These are phyloP conservation scores for Microcyclospora tardicrescens DNA, from an alignment of 2,329 filamentous ascomycete genomes.

Conservation along the genomic window DNA sequence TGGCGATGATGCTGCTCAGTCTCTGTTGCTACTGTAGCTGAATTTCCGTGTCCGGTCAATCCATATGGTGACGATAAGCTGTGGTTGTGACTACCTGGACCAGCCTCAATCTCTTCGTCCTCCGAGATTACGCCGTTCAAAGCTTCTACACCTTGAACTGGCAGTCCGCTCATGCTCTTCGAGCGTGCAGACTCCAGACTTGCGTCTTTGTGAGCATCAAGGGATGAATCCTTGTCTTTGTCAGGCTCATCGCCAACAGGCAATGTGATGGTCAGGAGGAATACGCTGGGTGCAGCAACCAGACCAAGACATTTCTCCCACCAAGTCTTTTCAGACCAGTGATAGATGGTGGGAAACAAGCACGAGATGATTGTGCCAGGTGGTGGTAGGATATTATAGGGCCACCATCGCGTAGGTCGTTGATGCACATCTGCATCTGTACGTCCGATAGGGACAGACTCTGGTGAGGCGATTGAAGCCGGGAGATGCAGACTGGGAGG, in stretches of 20 bases:
- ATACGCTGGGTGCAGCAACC: constrained; percentile 77
- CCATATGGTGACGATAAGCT: constrained; percentile 5
- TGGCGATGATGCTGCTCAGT: constrained; percentile 16
- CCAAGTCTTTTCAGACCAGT: constrained; percentile 69
- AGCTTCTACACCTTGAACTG: constrained; percentile 3
- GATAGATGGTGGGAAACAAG: constrained; percentile 75
- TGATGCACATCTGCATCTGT: neutral
- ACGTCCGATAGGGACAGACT: constrained; percentile 23
- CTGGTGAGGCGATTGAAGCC: constrained; percentile 33
- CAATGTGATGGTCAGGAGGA: constrained; percentile 76
- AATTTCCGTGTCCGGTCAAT: constrained; percentile 20
- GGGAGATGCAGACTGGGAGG: constrained; percentile 46
- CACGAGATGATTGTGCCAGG: constrained; percentile 59
- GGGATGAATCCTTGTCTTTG: constrained; percentile 31
- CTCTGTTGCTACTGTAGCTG: constrained; percentile 20
- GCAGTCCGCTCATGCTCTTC: constrained; percentile 7
- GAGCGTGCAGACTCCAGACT: constrained; percentile 4
- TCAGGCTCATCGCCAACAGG: constrained; percentile 68
- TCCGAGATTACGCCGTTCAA: constrained; percentile 8
- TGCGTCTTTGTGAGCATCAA: constrained; percentile 1
- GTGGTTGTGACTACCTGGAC: constrained; percentile 8
- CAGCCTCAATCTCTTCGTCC: constrained; percentile 4
- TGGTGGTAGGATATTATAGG: constrained; percentile 57
- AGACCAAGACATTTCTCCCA: constrained; percentile 73
- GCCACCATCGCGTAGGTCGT: constrained; percentile 53